phyloP scores from a whole-genome alignment of 2,329 filamentous ascomycete genomes.

The Aschersonia sp. region DNA sequence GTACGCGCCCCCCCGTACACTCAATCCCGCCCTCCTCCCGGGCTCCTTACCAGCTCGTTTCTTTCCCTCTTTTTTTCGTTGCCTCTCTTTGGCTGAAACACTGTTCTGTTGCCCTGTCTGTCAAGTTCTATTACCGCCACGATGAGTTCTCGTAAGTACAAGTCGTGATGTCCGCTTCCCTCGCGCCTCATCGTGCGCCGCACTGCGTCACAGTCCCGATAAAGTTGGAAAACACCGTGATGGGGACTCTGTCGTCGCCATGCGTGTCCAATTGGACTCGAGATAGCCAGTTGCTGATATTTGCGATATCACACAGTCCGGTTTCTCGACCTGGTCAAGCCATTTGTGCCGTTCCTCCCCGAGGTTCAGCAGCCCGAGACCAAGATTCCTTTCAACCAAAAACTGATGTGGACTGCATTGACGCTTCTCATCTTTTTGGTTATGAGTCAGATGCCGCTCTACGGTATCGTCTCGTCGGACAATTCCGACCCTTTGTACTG shows the following conservation, averaged over 20 bases:
- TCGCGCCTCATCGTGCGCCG: conserved; percentile 1
- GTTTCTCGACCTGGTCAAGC: conserved; percentile 99
- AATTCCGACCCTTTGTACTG: conserved; percentile 98
- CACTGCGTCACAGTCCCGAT: background rate
- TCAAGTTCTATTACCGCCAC: conserved; percentile 20
- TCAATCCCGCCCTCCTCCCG: conserved; percentile 13
- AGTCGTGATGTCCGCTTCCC: conserved; percentile 3
- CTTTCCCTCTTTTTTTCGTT: conserved; percentile 20
- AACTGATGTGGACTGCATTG: conserved; percentile 88
- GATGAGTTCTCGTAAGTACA: conserved; percentile 41
- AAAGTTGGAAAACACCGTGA: conserved; percentile 2
- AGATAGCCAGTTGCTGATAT: conserved; percentile 13
- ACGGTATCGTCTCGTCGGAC: conserved; percentile 97
- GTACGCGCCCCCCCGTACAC: conserved; percentile 14
- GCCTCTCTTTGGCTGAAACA: conserved; percentile 11
- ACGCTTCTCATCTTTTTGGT: conserved; percentile 98
- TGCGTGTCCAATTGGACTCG: conserved; percentile 13
- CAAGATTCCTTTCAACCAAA: conserved; percentile 98
- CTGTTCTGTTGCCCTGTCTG: conserved; percentile 5
- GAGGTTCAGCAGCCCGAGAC: conserved; percentile 98
- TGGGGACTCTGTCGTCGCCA: background rate
- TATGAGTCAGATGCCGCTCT: conserved; percentile 99
- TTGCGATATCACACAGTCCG: conserved; percentile 48
- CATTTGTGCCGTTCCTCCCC: conserved; percentile 97
- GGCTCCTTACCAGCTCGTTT: conserved; percentile 22